A percentile compares a stretch with the other conserved stretches of the same genome.
These are phyloP conservation scores for Obelidium mucronatum DNA, from an alignment of 192 early-diverging fungal species.

Conservation along the genomic window DNA sequence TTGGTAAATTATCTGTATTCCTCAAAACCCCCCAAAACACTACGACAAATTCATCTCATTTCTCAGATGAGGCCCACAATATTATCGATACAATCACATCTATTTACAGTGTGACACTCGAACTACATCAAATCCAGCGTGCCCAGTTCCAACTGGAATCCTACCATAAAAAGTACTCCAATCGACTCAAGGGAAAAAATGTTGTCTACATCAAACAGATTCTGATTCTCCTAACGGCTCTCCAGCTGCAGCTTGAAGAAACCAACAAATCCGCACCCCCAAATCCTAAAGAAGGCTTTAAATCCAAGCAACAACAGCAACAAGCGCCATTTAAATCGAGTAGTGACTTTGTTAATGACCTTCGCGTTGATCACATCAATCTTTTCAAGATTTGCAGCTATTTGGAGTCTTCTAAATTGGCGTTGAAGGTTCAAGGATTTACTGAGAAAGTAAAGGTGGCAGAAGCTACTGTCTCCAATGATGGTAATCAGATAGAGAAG, in stretches of 20 bases:
- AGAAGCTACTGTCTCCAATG: background rate
- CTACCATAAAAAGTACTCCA: conserved; percentile 77
- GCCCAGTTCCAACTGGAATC: conserved; percentile 63
- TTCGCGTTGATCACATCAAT: conserved; percentile 81
- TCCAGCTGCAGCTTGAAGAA: conserved; percentile 50
- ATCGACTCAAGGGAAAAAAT: conserved; percentile 74
- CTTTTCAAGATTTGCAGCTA: conserved; percentile 79
- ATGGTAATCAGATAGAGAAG: background rate
- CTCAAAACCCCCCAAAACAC: too few relatives aligned
- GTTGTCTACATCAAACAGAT: conserved; percentile 80
- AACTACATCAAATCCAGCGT: conserved; percentile 42
- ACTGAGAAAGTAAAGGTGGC: conserved; percentile 1
- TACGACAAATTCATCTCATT: background rate
- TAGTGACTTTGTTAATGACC: conserved; percentile 69
- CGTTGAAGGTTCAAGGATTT: conserved; percentile 57
- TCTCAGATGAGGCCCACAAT: conserved; percentile 60
- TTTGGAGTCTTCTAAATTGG: conserved; percentile 71
- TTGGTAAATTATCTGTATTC: conserved; percentile 69
- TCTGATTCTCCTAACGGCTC: conserved; percentile 62
- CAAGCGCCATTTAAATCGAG: background rate
- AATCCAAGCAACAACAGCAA: background rate
- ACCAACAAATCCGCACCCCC: conserved; percentile 25
- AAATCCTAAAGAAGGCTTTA: background rate
- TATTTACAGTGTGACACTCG: conserved; percentile 71
- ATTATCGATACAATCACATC: conserved; percentile 71